Conservation (phyloP, 2,329 filamentous ascomycete genomes). For the Aspergillus felis region DNA sequence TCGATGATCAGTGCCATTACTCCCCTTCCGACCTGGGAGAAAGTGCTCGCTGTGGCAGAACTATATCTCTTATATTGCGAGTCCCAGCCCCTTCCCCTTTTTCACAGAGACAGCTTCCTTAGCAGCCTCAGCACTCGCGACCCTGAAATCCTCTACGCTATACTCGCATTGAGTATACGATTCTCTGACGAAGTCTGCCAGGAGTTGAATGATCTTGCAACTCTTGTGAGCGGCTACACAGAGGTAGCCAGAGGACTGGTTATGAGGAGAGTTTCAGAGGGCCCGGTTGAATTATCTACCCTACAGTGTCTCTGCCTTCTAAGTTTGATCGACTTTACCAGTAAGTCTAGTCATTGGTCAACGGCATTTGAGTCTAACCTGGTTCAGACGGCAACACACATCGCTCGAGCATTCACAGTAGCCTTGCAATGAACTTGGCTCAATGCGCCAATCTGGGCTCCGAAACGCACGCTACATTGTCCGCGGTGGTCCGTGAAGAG, state of each 20-base stretch:
- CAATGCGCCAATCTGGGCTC: constrained; percentile 44
- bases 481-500: constrained; percentile 25
- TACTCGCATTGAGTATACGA: constrained; percentile 42
- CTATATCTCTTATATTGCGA: constrained; percentile 49
- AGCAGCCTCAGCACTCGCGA: constrained; percentile 37
- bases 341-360: constrained; percentile 21
- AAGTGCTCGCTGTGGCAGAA: constrained; percentile 37
- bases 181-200: constrained; percentile 34
- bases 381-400: constrained; percentile 43
- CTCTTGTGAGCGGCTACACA: constrained; percentile 34
- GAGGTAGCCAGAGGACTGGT: constrained; percentile 35
- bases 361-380: not conserved
- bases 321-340: constrained; percentile 40
- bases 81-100: constrained; percentile 49
- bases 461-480: constrained; percentile 25
- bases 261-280: constrained; percentile 37
- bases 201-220: constrained; percentile 17
- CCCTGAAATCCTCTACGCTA: constrained; percentile 31
- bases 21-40: constrained; percentile 37
- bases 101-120: constrained; percentile 41
- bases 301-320: constrained; percentile 41
- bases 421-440: constrained; percentile 44
- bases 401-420: constrained; percentile 43
- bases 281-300: constrained; percentile 42
- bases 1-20: constrained; percentile 17